phyloP scores from a whole-genome alignment of 352 stramenopile genomes.

The Phytophthora tentaculata region DNA sequence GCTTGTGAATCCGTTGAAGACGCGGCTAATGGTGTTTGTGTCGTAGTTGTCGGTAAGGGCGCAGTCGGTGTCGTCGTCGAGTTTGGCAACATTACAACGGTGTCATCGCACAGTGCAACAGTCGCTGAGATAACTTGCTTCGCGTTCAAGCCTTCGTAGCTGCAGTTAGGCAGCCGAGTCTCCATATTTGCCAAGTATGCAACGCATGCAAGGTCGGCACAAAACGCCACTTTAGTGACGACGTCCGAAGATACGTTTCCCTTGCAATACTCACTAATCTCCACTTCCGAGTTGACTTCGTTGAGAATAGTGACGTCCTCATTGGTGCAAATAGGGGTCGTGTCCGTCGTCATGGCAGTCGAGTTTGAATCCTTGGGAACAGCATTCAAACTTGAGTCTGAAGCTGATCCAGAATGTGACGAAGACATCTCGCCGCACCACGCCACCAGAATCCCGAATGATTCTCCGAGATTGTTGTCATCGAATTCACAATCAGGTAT shows the following conservation, averaged over 20 bases:
- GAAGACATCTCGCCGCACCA: background rate
- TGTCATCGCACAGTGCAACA: background rate
- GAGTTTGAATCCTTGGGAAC: background rate
- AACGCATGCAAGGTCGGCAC: background rate
- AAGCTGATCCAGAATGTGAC: background rate
- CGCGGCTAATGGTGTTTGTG: conserved; percentile 1
- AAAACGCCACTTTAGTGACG: background rate
- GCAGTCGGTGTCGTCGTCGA: background rate
- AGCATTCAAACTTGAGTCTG: background rate
- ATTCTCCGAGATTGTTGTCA: background rate
- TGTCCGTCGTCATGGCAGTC: background rate
- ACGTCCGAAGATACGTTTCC: background rate
- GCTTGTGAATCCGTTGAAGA: conserved; percentile 8
- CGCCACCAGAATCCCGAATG: background rate
- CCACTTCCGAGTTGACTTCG: background rate
- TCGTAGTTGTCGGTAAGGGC: conserved; percentile 7
- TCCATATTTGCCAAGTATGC: background rate
- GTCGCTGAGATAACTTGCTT: background rate
- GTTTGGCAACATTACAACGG: background rate
- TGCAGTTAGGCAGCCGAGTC: background rate
- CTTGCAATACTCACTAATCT: background rate
- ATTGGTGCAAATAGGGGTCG: background rate
- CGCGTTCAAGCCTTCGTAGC: background rate
- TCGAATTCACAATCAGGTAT: background rate
- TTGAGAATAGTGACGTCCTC: background rate